A percentile compares a stretch with the other conserved stretches of the same genome.
phyloP scores from a whole-genome alignment of 768 basidiomycete genomes.

The Russula emetica region DNA sequence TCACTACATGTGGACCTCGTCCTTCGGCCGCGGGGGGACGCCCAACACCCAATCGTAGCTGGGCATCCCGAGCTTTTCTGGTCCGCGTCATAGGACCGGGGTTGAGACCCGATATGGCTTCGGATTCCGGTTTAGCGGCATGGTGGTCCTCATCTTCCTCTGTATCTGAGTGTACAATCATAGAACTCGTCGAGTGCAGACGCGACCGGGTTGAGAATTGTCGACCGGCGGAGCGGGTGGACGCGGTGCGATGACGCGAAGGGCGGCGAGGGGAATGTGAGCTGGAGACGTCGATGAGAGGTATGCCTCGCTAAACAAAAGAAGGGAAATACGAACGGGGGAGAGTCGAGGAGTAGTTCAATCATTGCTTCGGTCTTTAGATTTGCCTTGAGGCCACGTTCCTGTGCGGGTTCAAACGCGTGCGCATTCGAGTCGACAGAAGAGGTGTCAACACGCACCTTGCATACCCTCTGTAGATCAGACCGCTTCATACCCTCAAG shows the following conservation, averaged over 20 bases:
- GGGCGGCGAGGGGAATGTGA: slow-evolving; percentile 20
- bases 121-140: slow-evolving; percentile 30
- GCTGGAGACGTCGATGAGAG: slow-evolving; percentile 28
- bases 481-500: slow-evolving; percentile 51
- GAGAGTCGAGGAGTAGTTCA: slow-evolving; percentile 59
- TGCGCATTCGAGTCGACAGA: slow-evolving; percentile 1
- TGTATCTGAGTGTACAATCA: slow-evolving; percentile 28
- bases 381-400: slow-evolving; percentile 78
- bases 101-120: slow-evolving; percentile 30
- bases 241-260: slow-evolving; percentile 19
- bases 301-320: slow-evolving; percentile 1
- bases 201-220: slow-evolving; percentile 21
- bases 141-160: slow-evolving; percentile 22
- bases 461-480: slow-evolving; percentile 56
- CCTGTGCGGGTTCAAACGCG: slow-evolving; percentile 40
- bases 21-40: slow-evolving; percentile 64
- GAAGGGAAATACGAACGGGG: slow-evolving; percentile 11
- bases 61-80: slow-evolving; percentile 69
- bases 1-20: slow-evolving; percentile 58
- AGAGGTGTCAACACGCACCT: slow-evolving; percentile 40
- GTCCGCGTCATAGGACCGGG: slow-evolving; percentile 42
- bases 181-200: slow-evolving; percentile 25
- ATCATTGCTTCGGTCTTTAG: slow-evolving; percentile 77
- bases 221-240: slow-evolving; percentile 15
- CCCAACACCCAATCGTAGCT: slow-evolving; percentile 66